Base-by-base conservation (phyloP, 495 filamentous ascomycete genomes). In the Aspergillus incahuasiensis region DNA sequence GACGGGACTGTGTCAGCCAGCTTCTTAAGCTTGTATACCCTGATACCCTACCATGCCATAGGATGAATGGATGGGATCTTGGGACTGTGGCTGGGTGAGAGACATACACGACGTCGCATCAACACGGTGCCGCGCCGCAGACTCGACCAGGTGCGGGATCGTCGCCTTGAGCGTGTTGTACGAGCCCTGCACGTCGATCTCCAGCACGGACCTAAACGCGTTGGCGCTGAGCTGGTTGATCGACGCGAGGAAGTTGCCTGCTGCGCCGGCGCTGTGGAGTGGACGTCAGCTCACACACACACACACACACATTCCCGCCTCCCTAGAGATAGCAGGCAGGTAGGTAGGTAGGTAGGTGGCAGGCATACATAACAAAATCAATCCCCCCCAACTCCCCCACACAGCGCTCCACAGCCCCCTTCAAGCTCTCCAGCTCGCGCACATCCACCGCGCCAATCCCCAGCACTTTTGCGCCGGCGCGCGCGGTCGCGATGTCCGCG, bases 111-210 rank as follows among this genome's bases (percentile, higher is more conserved):
- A 64, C 28, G 70, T 68, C 6, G 76, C 69, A 58, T 80, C 77
- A 24, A 81, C 74, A 43, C 65, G 70, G 62, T 86, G 83, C 65
- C 83, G 82, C 6, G 68, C 61, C 1, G 86, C 90, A 1, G 91
- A 95, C 63, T 80, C 79, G 20, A 89, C 63, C 38, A 98, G 80
- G 61, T 96, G 78, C 0, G 88, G 86, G 6, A 96, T 70, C 0
- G 89, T 91, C 1, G 94, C 92, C 74, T 98, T 98, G 60, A 96
- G 78, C 6, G 90, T 96, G 71, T 97, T 95, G 70, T 87, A 98
- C 5, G 89, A 94, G 24, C 94, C 94, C 24, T 96, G 69, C 1
- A 96, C 85, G 66, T 98, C 94, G 63, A 98, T 98, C 43, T 98
- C 94, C 59, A 98, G 91, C 39, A 98, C 94, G 0, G 89, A 78